Evolutionary conservation across 2,329 filamentous ascomycete genomes (phyloP).

Genomic region (Verticillium dahliae): DNA sequence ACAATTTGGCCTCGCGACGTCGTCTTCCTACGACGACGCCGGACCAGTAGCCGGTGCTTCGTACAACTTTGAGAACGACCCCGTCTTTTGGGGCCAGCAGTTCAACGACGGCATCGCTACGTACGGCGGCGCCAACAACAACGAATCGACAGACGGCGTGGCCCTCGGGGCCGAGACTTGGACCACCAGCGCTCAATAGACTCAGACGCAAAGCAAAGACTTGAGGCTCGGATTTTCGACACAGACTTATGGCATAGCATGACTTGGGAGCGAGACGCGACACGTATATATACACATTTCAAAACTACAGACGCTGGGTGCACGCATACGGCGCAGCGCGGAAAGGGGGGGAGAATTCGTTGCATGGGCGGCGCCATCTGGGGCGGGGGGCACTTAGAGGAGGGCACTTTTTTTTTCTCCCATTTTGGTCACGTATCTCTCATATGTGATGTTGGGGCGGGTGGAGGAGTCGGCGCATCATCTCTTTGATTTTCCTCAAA

Average conservation of each 20-base stretch:
- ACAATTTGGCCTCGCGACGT: conserved; percentile 33
- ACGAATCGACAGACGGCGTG: conserved; percentile 21
- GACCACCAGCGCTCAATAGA: conserved; percentile 1
- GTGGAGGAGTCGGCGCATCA: neutral
- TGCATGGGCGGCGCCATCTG: neutral
- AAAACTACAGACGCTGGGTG: neutral
- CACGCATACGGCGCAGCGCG: neutral
- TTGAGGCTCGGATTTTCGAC: neutral
- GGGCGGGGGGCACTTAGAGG: neutral
- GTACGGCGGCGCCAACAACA: conserved; percentile 9
- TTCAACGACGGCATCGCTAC: conserved; percentile 25
- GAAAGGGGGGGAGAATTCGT: neutral
- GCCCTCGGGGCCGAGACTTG: conserved; percentile 8
- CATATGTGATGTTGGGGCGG: neutral
- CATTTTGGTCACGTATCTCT: neutral
- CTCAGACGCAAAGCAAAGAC: neutral
- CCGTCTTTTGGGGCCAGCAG: conserved; percentile 42
- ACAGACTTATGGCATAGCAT: neutral
- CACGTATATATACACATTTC: neutral
- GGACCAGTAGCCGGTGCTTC: conserved; percentile 32
- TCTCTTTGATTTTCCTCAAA: neutral
- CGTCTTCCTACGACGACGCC: conserved; percentile 29
- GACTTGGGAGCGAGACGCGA: neutral
- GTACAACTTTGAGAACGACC: conserved; percentile 45
- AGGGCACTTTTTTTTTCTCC: neutral